Evolutionary conservation across 1,139 yeast genomes (phyloP), one percentile per base, ranked within the genome.

Genomic region (Blastobotrys apis): DNA sequence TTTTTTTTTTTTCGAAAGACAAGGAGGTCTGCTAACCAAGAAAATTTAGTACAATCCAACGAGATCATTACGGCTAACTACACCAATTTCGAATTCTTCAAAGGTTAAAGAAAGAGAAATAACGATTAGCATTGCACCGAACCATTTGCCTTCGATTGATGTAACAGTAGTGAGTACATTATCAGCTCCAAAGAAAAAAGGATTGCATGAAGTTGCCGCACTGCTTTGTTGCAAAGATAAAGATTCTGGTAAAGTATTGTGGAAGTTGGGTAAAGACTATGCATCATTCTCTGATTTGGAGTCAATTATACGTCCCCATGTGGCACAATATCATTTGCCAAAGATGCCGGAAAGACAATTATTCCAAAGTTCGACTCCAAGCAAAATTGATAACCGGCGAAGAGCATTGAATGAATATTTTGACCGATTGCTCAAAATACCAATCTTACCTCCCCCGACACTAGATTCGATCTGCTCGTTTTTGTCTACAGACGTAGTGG

Each of bases 251-350:
- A 80, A 80, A 53, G 86, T 80, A 56, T 75, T 84, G 73, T 86
- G 94, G 84, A 73, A 80, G 52, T 74, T 84, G 43, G 66, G 80
- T 23, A 86, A 87, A 57, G 68, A 80, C 2, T 72, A 75, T 45
- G 65, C 73, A 1, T 82, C 81, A 54, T 63, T 86, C 22, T 52
- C 65, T 5, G 70, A 72, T 12, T 71, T 86, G 45, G 90, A 84
- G 60, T 64, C 66, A 23, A 75, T 73, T 41, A 66, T 84, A 5
- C 66, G 84, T 45, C 73, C 78, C 3, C 69, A 44, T 6, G 22
- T 68, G 4, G 55, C 75, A 21, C 70, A 77, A 32, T 80, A 77
- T 49, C 77, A 81, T 10, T 64, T 53, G 74, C 83, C 95, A 0
- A 71, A 72, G n/a, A 57, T 78, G 44, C 85, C 83, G 1, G 90